A percentile compares a stretch with the other conserved stretches of the same genome.
phyloP scores from a whole-genome alignment of 495 filamentous ascomycete genomes.

The Aspergillus haitiensis region DNA sequence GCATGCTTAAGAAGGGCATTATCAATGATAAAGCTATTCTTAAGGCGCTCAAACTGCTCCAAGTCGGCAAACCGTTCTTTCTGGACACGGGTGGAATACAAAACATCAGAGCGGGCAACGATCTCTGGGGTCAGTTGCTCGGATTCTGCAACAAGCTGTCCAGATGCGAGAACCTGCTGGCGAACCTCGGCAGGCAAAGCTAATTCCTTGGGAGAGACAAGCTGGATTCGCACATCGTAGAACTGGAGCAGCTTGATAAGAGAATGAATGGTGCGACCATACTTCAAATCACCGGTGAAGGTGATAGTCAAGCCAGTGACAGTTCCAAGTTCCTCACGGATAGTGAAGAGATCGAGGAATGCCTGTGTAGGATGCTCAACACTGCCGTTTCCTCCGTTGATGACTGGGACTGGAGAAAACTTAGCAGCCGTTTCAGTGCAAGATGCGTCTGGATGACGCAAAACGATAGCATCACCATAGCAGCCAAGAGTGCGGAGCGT shows the following conservation, averaged over 20 bases:
- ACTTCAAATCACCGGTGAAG: constrained; percentile 88
- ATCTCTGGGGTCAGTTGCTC: constrained; percentile 82
- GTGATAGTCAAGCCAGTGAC: constrained; percentile 94
- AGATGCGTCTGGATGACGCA: constrained; percentile 82
- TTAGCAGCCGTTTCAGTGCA: constrained; percentile 78
- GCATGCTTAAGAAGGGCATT: constrained; percentile 88
- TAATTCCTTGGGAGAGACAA: constrained; percentile 81
- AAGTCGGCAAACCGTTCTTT: constrained; percentile 87
- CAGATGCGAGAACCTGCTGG: constrained; percentile 65
- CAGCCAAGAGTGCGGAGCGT: constrained; percentile 89
- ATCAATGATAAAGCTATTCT: constrained; percentile 83
- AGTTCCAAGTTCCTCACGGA: constrained; percentile 93
- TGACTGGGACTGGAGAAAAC: constrained; percentile 84
- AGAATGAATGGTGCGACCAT: constrained; percentile 93
- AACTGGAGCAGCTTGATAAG: constrained; percentile 88
- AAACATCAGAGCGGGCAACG: constrained; percentile 76
- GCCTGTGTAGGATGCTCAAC: constrained; percentile 97
- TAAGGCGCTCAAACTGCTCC: constrained; percentile 78
- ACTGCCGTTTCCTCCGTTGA: constrained; percentile 95
- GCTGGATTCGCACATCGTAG: constrained; percentile 91
- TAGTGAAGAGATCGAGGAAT: constrained; percentile 98
- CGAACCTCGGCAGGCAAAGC: constrained; percentile 72
- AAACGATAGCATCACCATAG: constrained; percentile 91
- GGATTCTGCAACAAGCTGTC: constrained; percentile 71
- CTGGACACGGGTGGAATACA: constrained; percentile 96